Evolutionary conservation across 805 yeast genomes (phyloP), one percentile per base, ranked within the genome.

Genomic region (Wickerhamomyces ciferrii): DNA sequence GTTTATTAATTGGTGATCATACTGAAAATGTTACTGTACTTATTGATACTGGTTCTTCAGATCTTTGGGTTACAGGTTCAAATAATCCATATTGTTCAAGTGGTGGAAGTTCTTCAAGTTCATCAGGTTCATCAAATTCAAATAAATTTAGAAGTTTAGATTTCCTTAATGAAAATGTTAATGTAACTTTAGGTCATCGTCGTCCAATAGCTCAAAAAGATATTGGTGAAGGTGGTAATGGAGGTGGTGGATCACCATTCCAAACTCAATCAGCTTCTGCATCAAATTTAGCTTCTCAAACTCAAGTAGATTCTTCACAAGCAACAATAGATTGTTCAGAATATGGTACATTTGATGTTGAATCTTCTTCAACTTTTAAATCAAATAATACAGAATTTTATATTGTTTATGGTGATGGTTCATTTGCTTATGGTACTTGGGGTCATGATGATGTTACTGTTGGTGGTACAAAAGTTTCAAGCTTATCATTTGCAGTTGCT

Each of bases 41-140:
- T 35, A 59, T 85, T n/a, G 94, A 85, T 56, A 85, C 91, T 1
- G 94, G 92, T 2, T 83, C 90, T 0, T 75, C 87, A 0, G 92
- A 85, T 60, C 64, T 86, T 20, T 84, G 88, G 87, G 78, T 84
- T 20, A 70, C 76, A 48, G 68, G 72, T 24, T 59, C 74, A 2
- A 55, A 65, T 38, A 80, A 79, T 54, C 74, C 83, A 2, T 74
- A 69, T 47, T 76, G 81, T 55, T 40, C 55, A 3, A 48, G 60
- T 4, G 17, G 18, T 15, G 46, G 48, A 8, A 18, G 53, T 3
- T 41, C 53, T 8, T 29, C 51, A 9, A 41, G 47, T 8, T 21
- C 43, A 17, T 10, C 34, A 32, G 10, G 35, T 18, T 17, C 37
- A 34, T 48, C 49, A 9, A 18, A 51, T 2, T 42, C 53, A 4